These are phyloP conservation scores for Pichia sp. DNA, from an alignment of 1,139 yeast species.

Conservation along the genomic window DNA sequence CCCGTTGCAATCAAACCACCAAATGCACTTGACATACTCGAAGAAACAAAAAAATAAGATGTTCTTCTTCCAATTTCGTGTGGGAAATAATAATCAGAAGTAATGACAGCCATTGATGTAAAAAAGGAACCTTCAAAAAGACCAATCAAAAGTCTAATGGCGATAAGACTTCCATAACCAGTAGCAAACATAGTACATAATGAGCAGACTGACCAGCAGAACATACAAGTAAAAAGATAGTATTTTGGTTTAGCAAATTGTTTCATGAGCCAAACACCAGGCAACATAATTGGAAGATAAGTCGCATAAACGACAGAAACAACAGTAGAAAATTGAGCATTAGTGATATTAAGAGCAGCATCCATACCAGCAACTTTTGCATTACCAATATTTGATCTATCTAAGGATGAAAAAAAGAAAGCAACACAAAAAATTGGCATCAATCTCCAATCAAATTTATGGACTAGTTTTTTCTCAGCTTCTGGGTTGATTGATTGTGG, in stretches of 20 bases:
- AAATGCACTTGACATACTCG: conserved; percentile 9
- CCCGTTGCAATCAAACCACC: conserved; percentile 11
- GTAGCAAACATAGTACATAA: conserved; percentile 9
- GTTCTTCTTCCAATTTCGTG: conserved; percentile 11
- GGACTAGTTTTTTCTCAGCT: conserved; percentile 6
- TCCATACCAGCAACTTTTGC: conserved; percentile 23
- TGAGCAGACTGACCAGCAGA: conserved; percentile 10
- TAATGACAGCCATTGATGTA: conserved; percentile 9
- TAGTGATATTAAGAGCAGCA: conserved; percentile 17
- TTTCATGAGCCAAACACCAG: conserved; percentile 13
- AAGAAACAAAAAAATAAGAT: conserved; percentile 8
- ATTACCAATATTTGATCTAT: conserved; percentile 19
- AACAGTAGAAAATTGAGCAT: conserved; percentile 7
- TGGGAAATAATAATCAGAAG: conserved; percentile 10
- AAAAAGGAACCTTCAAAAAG: conserved; percentile 10
- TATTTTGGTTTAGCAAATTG: conserved; percentile 4
- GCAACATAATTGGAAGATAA: conserved; percentile 11
- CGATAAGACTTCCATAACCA: conserved; percentile 4
- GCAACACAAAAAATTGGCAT: conserved; percentile 13
- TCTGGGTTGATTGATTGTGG: conserved; percentile 1
- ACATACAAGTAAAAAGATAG: conserved; percentile 7
- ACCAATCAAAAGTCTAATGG: conserved; percentile 5
- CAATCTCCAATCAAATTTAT: conserved; percentile 9
- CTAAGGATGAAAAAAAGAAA: conserved; percentile 15
- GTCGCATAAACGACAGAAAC: conserved; percentile 12